Evolutionary conservation across 768 basidiomycete species (phyloP).

Genomic region (Leccinum longicurvipes): DNA sequence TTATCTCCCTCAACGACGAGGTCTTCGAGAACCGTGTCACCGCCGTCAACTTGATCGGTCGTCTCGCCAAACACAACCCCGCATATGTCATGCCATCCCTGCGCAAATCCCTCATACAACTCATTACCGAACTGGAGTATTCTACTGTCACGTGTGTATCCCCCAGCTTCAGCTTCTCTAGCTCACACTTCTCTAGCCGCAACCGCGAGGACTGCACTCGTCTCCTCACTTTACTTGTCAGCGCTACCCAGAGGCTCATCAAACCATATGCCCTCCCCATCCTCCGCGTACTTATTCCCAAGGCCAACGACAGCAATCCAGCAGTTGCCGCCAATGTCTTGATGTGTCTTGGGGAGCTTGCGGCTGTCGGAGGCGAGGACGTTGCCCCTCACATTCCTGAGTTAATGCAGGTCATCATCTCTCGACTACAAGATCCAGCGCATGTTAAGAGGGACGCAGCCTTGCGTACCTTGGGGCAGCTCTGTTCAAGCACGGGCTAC

Average conservation of each 20-base stretch:
- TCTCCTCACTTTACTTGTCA: constrained; percentile 83
- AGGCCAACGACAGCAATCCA: constrained; percentile 81
- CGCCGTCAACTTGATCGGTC: constrained; percentile 89
- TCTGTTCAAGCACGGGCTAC: constrained; percentile 94
- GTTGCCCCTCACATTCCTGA: constrained; percentile 77
- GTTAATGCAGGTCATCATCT: constrained; percentile 87
- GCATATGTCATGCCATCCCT: constrained; percentile 98
- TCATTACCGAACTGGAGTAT: constrained; percentile 95
- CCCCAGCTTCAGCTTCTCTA: neutral
- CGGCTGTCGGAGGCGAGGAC: constrained; percentile 92
- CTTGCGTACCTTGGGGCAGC: constrained; percentile 88
- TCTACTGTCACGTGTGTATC: constrained; percentile 76
- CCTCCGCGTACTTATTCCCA: constrained; percentile 86
- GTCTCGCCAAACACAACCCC: constrained; percentile 92
- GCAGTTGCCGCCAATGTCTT: constrained; percentile 90
- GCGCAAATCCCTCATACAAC: constrained; percentile 91
- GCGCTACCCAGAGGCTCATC: constrained; percentile 89
- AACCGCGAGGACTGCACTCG: constrained; percentile 91
- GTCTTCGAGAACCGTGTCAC: constrained; percentile 89
- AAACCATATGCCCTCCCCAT: constrained; percentile 95
- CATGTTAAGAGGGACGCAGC: constrained; percentile 91
- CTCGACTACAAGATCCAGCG: constrained; percentile 86
- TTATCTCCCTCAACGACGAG: constrained; percentile 97
- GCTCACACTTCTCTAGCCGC: constrained; percentile 45
- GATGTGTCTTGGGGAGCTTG: constrained; percentile 91